Evolutionary conservation across 2,329 filamentous ascomycete genomes (phyloP).

Genomic region (Amphichorda felina): DNA sequence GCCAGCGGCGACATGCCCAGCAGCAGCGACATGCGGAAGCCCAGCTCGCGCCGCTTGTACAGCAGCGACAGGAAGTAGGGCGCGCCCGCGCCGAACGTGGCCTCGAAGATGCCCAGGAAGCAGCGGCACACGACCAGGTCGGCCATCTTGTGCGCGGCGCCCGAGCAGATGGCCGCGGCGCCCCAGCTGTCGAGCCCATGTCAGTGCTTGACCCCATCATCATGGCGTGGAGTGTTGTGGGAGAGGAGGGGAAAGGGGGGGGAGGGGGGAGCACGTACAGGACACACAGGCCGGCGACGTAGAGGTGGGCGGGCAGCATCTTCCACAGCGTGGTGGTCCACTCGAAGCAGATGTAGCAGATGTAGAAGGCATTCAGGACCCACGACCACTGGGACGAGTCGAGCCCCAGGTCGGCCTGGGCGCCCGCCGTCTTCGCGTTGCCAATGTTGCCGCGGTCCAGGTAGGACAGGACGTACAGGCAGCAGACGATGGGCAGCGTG

Average conservation of each 20-base stretch:
- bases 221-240: too few relatives aligned
- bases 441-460: constrained; percentile 11
- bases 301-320: constrained; percentile 6
- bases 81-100: constrained; percentile 26
- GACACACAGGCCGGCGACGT: constrained; percentile 5
- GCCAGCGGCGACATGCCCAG: constrained; percentile 53
- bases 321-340: constrained; percentile 7
- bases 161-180: constrained; percentile 22
- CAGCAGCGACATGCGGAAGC: constrained; percentile 44
- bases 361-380: constrained; percentile 7
- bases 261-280: constrained; percentile 3
- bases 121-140: constrained; percentile 23
- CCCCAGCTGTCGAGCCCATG: constrained; percentile 21
- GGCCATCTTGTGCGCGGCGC: constrained; percentile 19
- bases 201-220: too few relatives aligned
- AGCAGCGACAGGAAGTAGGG: constrained; percentile 21
- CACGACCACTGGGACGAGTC: constrained; percentile 7
- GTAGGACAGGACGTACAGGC: constrained; percentile 9
- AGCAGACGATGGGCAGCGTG: constrained; percentile 4
- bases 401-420: constrained; percentile 22
- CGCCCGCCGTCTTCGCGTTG: constrained; percentile 8
- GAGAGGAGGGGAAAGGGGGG: background rate
- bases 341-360: constrained; percentile 7
- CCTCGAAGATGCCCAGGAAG: constrained; percentile 26
- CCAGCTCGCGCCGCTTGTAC: constrained; percentile 27